Conservation (phyloP, 1,139 yeast species). For the Nematodospora anomalae region DNA sequence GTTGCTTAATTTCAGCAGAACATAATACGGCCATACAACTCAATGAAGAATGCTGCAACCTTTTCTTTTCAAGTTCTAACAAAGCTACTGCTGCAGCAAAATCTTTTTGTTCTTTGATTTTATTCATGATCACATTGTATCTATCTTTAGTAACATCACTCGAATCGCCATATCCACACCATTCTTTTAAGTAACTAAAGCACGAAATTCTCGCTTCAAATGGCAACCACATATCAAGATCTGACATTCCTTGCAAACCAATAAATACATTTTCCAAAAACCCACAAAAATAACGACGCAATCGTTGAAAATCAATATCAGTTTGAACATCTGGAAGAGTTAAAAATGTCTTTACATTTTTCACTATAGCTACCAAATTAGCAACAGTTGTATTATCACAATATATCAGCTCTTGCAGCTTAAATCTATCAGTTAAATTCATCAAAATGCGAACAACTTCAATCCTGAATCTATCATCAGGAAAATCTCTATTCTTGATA, state of each 20-base stretch:
- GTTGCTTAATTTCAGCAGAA: constrained; percentile 59
- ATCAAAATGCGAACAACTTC: constrained; percentile 79
- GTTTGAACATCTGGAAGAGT: constrained; percentile 59
- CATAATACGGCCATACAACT: constrained; percentile 85
- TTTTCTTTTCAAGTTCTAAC: constrained; percentile 76
- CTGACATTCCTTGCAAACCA: constrained; percentile 47
- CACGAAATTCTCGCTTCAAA: constrained; percentile 85
- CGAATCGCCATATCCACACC: constrained; percentile 89
- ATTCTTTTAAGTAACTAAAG: constrained; percentile 78
- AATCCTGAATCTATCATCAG: constrained; percentile 58
- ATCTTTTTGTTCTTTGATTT: constrained; percentile 45
- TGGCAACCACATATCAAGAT: constrained; percentile 60
- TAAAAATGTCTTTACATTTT: constrained; percentile 63
- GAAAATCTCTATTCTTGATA: constrained; percentile 29
- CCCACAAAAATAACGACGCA: constrained; percentile 80
- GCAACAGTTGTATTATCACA: constrained; percentile 70
- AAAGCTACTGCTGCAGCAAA: constrained; percentile 65
- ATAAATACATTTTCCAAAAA: constrained; percentile 67
- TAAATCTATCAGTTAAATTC: constrained; percentile 65
- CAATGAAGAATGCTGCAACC: constrained; percentile 68
- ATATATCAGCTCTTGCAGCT: constrained; percentile 42
- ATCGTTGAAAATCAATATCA: constrained; percentile 70
- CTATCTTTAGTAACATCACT: constrained; percentile 63
- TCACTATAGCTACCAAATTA: constrained; percentile 63
- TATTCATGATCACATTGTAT: constrained; percentile 59